Conservation (phyloP, 2,329 filamentous ascomycete genomes). For the Ramichloridium luteum region DNA sequence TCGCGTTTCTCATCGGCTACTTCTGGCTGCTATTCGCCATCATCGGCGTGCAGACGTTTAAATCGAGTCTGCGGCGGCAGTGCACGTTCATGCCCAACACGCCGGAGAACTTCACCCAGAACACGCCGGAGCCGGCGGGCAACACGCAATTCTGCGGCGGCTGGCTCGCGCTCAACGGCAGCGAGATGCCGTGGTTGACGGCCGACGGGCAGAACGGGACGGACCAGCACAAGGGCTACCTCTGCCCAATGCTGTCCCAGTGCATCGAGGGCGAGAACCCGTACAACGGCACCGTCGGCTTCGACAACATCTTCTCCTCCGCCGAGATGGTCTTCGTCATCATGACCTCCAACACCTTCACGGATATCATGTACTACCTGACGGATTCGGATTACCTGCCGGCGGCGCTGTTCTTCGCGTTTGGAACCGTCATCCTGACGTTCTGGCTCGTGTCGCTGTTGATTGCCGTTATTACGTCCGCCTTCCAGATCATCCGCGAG, state of each 20-base stretch:
- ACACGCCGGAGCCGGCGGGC: constrained; percentile 30
- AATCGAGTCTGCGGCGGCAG: constrained; percentile 37
- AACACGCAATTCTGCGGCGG: constrained; percentile 76
- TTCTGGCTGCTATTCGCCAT: constrained; percentile 98
- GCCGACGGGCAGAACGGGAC: constrained; percentile 41
- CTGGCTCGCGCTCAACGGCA: constrained; percentile 49
- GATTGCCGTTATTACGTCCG: constrained; percentile 95
- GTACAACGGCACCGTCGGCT: constrained; percentile 75
- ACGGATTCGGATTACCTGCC: constrained; percentile 84
- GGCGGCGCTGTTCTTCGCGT: constrained; percentile 63
- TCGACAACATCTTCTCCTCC: constrained; percentile 88
- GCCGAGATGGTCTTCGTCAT: constrained; percentile 92
- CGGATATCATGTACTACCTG: constrained; percentile 86
- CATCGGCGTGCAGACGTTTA: constrained; percentile 89
- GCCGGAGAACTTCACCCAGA: constrained; percentile 28
- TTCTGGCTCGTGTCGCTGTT: constrained; percentile 90
- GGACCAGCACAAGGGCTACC: constrained; percentile 60
- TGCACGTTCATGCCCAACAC: constrained; percentile 36
- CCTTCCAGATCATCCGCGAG: constrained; percentile 95
- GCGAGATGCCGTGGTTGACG: constrained; percentile 55
- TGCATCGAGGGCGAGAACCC: constrained; percentile 74
- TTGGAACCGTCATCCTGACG: constrained; percentile 77
- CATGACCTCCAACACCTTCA: constrained; percentile 97
- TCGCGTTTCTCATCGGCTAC: constrained; percentile 87
- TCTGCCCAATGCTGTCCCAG: constrained; percentile 72